phyloP scores from a whole-genome alignment of 768 basidiomycete species.

The Tulasnella sp. region DNA sequence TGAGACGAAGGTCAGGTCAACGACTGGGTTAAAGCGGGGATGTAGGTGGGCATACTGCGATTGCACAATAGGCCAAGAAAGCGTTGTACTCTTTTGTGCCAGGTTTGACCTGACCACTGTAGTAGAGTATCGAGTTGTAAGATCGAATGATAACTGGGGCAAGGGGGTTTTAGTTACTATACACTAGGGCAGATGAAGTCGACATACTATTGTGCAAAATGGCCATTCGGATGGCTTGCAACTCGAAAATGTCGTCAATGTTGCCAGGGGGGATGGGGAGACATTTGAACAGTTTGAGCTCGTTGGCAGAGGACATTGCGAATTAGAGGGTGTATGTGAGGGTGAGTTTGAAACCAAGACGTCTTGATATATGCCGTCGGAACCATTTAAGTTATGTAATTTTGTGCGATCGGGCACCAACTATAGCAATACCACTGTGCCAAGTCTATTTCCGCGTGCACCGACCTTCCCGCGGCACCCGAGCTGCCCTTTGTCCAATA shows the following conservation, averaged over 20 bases:
- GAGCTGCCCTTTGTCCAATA: too few species aligned
- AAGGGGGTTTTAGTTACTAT: background rate
- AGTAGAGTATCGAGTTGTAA: constrained; percentile 4
- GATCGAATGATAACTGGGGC: background rate
- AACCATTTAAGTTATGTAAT: too few species aligned
- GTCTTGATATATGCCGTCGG: too few species aligned
- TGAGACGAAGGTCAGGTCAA: background rate
- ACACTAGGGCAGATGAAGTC: too few species aligned
- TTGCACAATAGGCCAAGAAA: constrained; percentile 2
- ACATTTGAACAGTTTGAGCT: constrained; percentile 12
- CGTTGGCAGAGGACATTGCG: too few species aligned
- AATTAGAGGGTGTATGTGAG: too few species aligned
- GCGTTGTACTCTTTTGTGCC: background rate
- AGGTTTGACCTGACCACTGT: background rate
- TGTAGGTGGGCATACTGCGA: background rate
- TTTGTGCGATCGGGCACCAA: too few species aligned
- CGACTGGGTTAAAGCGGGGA: background rate
- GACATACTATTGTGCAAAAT: constrained; percentile 8
- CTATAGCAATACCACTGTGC: too few species aligned
- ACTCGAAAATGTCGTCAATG: constrained; percentile 3
- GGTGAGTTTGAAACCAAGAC: too few species aligned
- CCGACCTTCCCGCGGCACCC: too few species aligned
- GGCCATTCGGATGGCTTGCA: constrained; percentile 11
- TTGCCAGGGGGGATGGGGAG: constrained; percentile 1
- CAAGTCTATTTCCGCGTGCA: too few species aligned